Base-by-base conservation (phyloP, 1,139 yeast species). In the Saccharomyces hybrid region DNA sequence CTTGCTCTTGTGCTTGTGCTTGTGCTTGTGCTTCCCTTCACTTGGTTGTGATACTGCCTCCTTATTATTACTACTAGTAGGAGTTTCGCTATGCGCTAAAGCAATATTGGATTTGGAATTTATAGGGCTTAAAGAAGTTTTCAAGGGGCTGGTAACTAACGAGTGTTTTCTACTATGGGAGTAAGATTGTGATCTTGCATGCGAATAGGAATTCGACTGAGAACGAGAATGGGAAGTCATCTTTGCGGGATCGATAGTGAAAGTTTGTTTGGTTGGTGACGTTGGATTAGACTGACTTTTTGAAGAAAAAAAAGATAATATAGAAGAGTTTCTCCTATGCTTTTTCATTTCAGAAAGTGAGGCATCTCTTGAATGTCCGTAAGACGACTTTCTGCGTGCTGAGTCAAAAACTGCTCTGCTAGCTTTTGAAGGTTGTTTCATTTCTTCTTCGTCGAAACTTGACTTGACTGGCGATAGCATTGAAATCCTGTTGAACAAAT, bases 401-500 rank as follows among this genome's bases (percentile, higher is more conserved):
- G 29, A 16, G 11, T 38, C 44, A 25, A 16, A 4, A 19, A 9
- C 32, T 3, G 31, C n/a, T 23, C n/a, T 38, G 3, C 16, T 38
- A 9, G 25, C 5, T 5, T 38, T 38, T 19, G 25, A 9, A 19
- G n/a, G n/a, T 11, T 16, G 44, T 16, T 38, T 38, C 9, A 7
- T 38, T 38, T 38, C 44, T 16, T 19, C 44, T 16, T 42, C 49
- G 23, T 46, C 53, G 9, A n/a, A 14, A 47, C n/a, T 49, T 27
- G 48, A 29, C n/a, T 54, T 54, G 5, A 47, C 54, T 16, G 65
- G 62, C 4, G 70, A 66, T 47, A 67, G 47, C 57, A 61, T 54
- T 5, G 71, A 65, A 14, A 67, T 64, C 52, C 71, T 62, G 52
- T 65, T 65, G 52, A 65, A 66, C 23, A 70, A 52, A 31, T 69